Percentiles rank a stretch among this genome's conserved stretches.
phyloP scores from a whole-genome alignment of 2,329 filamentous ascomycete genomes.

The Microdochium nivale region DNA sequence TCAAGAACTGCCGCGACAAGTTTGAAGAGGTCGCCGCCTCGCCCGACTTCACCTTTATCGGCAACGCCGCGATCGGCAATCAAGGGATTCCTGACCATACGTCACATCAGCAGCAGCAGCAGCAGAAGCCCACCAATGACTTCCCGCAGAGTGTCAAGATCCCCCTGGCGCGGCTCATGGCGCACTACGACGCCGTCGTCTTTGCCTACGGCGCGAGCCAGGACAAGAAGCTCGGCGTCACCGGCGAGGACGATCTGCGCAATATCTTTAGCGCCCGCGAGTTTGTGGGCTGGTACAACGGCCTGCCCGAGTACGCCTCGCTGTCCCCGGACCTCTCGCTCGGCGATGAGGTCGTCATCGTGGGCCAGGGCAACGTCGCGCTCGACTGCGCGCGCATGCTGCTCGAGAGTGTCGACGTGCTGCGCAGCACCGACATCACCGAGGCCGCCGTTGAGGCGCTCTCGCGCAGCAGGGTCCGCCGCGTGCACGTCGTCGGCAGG shows the following conservation, averaged over 20 bases:
- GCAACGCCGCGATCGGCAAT: conserved; percentile 77
- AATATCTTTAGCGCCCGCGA: conserved; percentile 83
- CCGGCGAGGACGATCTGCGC: conserved; percentile 63
- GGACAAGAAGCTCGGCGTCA: conserved; percentile 70
- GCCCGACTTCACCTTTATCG: conserved; percentile 79
- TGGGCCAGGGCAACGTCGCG: conserved; percentile 95
- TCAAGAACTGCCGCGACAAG: conserved; percentile 97
- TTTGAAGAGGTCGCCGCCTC: conserved; percentile 82
- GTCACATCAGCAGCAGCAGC: too few species aligned
- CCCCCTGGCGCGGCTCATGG: conserved; percentile 58
- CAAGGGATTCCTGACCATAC: conserved; percentile 13
- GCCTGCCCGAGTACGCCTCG: conserved; percentile 70
- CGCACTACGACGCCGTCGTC: conserved; percentile 84
- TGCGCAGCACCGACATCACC: conserved; percentile 82
- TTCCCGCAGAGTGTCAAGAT: conserved; percentile 36
- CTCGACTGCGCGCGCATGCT: conserved; percentile 88
- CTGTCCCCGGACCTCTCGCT: conserved; percentile 65
- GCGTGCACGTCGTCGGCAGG: conserved; percentile 80
- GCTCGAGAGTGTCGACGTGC: conserved; percentile 62
- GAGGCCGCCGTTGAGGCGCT: conserved; percentile 71
- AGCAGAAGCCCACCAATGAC: background rate
- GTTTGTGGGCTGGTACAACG: conserved; percentile 98
- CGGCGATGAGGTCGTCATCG: conserved; percentile 75
- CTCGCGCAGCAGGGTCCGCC: conserved; percentile 62
- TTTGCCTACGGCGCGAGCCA: conserved; percentile 88